Conservation (phyloP, 257 asterid genomes). For the Solanum microdontum region DNA sequence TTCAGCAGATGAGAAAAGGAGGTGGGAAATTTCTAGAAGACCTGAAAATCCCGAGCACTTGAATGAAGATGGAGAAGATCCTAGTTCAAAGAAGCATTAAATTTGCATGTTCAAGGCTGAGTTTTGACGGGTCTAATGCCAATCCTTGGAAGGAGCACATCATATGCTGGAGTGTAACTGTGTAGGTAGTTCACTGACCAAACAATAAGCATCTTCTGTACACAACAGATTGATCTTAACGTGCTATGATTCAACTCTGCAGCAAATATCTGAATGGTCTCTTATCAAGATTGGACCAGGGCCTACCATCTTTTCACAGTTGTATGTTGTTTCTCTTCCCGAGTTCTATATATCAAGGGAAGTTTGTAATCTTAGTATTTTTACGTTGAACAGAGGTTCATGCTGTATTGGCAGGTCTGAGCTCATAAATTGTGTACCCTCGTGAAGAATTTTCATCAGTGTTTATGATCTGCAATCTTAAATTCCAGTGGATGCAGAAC, state of each 20-base stretch:
- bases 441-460: neutral
- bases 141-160: neutral
- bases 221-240: neutral
- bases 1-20: slow-evolving; percentile 16
- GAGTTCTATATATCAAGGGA: neutral
- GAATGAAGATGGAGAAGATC: slow-evolving; percentile 15
- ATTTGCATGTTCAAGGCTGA: neutral
- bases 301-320: neutral
- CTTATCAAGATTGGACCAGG: neutral
- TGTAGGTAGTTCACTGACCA: neutral
- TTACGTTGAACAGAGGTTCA: neutral
- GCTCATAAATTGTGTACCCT: neutral
- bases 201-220: neutral
- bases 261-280: neutral
- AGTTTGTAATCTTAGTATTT: neutral
- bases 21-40: slow-evolving; percentile 11
- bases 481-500: neutral
- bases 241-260: neutral
- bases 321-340: neutral
- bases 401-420: neutral
- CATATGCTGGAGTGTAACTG: neutral
- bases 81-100: slow-evolving; percentile 13
- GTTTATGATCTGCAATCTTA: neutral
- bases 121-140: neutral
- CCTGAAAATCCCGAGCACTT: slow-evolving; percentile 10